These are phyloP conservation scores for Tulasnella sp. DNA, from an alignment of 768 basidiomycete species.

Conservation along the genomic window DNA sequence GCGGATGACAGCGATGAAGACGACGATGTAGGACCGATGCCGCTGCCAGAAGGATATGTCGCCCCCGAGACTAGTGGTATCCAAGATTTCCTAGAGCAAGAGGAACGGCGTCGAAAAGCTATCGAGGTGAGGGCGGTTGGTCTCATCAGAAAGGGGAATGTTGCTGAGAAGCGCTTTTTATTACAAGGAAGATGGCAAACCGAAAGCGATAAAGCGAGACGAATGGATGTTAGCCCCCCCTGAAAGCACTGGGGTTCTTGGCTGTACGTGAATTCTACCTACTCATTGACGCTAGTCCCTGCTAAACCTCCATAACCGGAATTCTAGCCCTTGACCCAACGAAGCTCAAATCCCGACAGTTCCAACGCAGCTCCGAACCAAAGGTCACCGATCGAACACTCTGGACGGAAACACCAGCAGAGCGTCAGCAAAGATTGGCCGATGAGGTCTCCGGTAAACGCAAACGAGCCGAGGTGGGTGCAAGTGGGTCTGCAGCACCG, in stretches of 20 bases:
- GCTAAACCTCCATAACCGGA: neutral
- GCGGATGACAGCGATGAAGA: conserved; percentile 54
- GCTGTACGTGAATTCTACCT: conserved; percentile 45
- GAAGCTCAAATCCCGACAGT: conserved; percentile 71
- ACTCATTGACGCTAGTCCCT: neutral
- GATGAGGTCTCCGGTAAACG: conserved; percentile 94
- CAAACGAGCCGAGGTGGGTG: conserved; percentile 50
- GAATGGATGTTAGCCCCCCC: conserved; percentile 99
- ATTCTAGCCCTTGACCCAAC: conserved; percentile 73
- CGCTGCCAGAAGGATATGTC: conserved; percentile 45
- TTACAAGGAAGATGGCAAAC: conserved; percentile 61
- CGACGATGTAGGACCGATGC: conserved; percentile 79
- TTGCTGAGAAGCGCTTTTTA: neutral
- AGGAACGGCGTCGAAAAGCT: conserved; percentile 65
- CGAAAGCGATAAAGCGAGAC: conserved; percentile 72
- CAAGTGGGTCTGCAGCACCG: conserved; percentile 35
- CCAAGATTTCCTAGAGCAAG: conserved; percentile 73
- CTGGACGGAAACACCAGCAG: conserved; percentile 97
- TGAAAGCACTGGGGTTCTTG: conserved; percentile 65
- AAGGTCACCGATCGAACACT: conserved; percentile 50
- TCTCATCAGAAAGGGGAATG: neutral
- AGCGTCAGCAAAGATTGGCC: conserved; percentile 80
- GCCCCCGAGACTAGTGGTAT: conserved; percentile 53
- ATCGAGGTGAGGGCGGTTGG: conserved; percentile 38
- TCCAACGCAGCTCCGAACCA: conserved; percentile 39